Conservation (phyloP, 768 basidiomycete genomes). For the Tylopilus balloui region DNA sequence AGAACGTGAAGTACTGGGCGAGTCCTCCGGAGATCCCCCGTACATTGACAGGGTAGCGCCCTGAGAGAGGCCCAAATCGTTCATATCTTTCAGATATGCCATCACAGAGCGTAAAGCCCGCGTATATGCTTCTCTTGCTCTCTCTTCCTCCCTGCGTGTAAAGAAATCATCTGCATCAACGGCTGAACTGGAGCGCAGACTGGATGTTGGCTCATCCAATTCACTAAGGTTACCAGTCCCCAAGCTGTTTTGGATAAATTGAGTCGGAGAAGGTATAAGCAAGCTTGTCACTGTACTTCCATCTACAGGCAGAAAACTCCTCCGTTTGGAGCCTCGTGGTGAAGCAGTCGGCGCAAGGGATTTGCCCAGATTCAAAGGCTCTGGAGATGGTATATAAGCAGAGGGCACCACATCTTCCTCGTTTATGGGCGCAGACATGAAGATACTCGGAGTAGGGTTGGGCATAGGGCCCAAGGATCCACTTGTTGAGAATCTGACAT, state of each 20-base stretch:
- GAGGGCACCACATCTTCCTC: slow-evolving; percentile 19
- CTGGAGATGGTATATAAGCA: background rate
- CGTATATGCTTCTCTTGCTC: slow-evolving; percentile 65
- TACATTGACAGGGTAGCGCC: slow-evolving; percentile 54
- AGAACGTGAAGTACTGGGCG: slow-evolving; percentile 38
- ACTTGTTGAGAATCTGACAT: slow-evolving; percentile 68
- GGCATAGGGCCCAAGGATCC: slow-evolving; percentile 54
- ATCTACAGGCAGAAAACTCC: slow-evolving; percentile 88
- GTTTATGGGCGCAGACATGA: slow-evolving; percentile 20
- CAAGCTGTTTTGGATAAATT: slow-evolving; percentile 52
- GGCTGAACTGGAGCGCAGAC: slow-evolving; percentile 43
- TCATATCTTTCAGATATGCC: slow-evolving; percentile 94
- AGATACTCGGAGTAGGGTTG: slow-evolving; percentile 30
- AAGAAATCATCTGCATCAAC: slow-evolving; percentile 40
- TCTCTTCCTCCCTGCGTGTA: slow-evolving; percentile 64
- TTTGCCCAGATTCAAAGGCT: slow-evolving; percentile 12
- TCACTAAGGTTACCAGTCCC: slow-evolving; percentile 38
- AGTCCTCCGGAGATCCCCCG: slow-evolving; percentile 46
- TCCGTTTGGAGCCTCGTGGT: slow-evolving; percentile 59
- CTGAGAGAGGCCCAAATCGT: slow-evolving; percentile 77
- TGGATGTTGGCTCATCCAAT: slow-evolving; percentile 20
- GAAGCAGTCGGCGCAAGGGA: slow-evolving; percentile 42
- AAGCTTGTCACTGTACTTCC: slow-evolving; percentile 57
- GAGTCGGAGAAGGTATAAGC: slow-evolving; percentile 57
- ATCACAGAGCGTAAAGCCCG: slow-evolving; percentile 87